These are phyloP conservation scores for Penicillium longicatenatum DNA, from an alignment of 495 filamentous ascomycete genomes.

Conservation along the genomic window DNA sequence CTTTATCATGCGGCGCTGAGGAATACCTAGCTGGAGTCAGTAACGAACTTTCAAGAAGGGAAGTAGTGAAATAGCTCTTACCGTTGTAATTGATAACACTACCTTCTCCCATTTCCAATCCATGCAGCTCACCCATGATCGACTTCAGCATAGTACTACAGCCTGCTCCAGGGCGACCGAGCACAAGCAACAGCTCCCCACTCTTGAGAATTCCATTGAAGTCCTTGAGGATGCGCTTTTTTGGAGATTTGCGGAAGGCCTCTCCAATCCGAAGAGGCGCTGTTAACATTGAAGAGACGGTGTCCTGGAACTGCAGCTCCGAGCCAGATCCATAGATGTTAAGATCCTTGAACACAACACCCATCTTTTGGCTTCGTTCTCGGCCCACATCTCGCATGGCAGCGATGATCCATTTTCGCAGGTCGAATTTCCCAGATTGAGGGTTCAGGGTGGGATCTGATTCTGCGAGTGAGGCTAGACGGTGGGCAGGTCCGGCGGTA, in stretches of 20 bases:
- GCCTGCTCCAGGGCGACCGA: conserved; percentile 76
- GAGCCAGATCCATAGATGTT: conserved; percentile 53
- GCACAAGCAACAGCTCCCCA: conserved; percentile 79
- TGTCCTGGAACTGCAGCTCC: conserved; percentile 54
- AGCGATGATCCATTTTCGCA: conserved; percentile 33
- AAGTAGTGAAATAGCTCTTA: background rate
- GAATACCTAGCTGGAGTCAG: conserved; percentile 20
- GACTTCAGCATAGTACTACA: conserved; percentile 82
- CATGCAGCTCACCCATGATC: conserved; percentile 76
- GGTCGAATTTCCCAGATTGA: conserved; percentile 28
- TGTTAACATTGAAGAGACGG: conserved; percentile 44
- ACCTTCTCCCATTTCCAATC: conserved; percentile 65
- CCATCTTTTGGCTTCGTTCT: conserved; percentile 30
- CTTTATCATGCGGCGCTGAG: conserved; percentile 31
- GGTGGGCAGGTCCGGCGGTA: conserved; percentile 3
- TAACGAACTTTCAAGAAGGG: conserved; percentile 17
- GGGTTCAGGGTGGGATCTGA: conserved; percentile 31
- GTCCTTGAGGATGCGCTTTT: conserved; percentile 57
- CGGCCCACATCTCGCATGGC: conserved; percentile 28
- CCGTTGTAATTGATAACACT: conserved; percentile 78
- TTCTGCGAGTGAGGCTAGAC: conserved; percentile 10
- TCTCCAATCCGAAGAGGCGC: conserved; percentile 37
- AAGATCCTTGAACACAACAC: conserved; percentile 52
- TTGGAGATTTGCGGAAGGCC: conserved; percentile 23
- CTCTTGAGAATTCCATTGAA: conserved; percentile 74